Evolutionary conservation across 1,284 basidiomycete species (phyloP).

Genomic region (Naganishia albida): DNA sequence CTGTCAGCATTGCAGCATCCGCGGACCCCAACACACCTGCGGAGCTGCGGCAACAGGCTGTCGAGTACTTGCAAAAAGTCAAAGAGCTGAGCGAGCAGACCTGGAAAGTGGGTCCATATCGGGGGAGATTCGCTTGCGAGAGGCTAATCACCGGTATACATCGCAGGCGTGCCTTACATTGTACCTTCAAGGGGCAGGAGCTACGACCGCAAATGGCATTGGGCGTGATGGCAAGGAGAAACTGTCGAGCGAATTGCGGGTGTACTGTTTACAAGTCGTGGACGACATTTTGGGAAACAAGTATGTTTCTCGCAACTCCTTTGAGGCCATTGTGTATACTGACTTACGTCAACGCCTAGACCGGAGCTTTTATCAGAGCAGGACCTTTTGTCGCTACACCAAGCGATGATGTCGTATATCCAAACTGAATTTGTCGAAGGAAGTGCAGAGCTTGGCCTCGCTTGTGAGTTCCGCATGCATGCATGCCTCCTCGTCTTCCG

Average conservation of each 20-base stretch:
- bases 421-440: conserved; percentile 54
- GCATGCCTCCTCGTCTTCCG: neutral
- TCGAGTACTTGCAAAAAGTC: conserved; percentile 53
- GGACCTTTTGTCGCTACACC: conserved; percentile 48
- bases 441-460: conserved; percentile 48
- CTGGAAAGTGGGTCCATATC: conserved; percentile 49
- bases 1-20: conserved; percentile 51
- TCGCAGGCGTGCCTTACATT: conserved; percentile 52
- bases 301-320: conserved; percentile 38
- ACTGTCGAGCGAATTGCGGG: conserved; percentile 49
- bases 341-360: conserved; percentile 34
- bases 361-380: conserved; percentile 43
- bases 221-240: conserved; percentile 55
- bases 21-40: conserved; percentile 45
- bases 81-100: conserved; percentile 52
- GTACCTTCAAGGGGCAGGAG: conserved; percentile 55
- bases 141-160: neutral
- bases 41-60: conserved; percentile 50
- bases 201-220: conserved; percentile 33
- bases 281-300: conserved; percentile 50
- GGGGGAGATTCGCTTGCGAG: neutral
- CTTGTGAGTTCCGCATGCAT: conserved; percentile 44
- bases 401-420: conserved; percentile 51
- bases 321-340: neutral
- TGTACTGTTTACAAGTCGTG: conserved; percentile 54